Evolutionary conservation across 2,329 filamentous ascomycete species (phyloP), one percentile per base, ranked within the genome.

Genomic region (Fusarium sublunatum): DNA sequence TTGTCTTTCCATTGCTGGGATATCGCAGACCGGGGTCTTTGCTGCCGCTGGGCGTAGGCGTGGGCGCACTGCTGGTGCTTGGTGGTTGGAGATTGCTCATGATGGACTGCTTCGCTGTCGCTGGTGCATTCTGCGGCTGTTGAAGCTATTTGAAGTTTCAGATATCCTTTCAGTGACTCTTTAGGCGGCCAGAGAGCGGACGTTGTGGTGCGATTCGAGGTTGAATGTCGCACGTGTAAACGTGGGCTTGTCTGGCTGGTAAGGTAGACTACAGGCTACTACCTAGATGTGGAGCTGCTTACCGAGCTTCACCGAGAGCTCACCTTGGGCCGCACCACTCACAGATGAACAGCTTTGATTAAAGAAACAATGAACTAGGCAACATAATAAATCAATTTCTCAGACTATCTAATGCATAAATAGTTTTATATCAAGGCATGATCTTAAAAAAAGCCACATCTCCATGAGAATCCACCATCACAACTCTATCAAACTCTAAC

Each of bases 1-100:
- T 98, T 65, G 93, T 97, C 81, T 98, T 98, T 81, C 93, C 92
- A 77, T 88, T 96, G 53, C 91, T 91, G 43, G 95, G 94, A 73
- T 96, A 92, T 68, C 93, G 91, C 61, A 99, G 88, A 25, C 91
- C 89, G 31, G 83, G 75, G 65, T 83, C 82, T 73, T 82, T 81
- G 67, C 34, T 52, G 36, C 61, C 41, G 29, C 78, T 76, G 57
- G 56, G 49, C 3, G 55, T 40, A 32, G 55, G 35, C 25, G 78
- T 75, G 25, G 77, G 70, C 64, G 82, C 78, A 64, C 77, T 72
- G 55, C 81, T 74, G 61, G 77, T 73, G 54, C 28, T 55, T 10
- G 57, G 38, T 7, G 82, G 75, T 67, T 83, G 82, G 38, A 82
- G 74, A 73, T 82, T 85, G 56, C 82, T 78, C 83, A 86, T 86